Base-by-base conservation (phyloP, 441 rosid species). In the Breynia disticha region DNA sequence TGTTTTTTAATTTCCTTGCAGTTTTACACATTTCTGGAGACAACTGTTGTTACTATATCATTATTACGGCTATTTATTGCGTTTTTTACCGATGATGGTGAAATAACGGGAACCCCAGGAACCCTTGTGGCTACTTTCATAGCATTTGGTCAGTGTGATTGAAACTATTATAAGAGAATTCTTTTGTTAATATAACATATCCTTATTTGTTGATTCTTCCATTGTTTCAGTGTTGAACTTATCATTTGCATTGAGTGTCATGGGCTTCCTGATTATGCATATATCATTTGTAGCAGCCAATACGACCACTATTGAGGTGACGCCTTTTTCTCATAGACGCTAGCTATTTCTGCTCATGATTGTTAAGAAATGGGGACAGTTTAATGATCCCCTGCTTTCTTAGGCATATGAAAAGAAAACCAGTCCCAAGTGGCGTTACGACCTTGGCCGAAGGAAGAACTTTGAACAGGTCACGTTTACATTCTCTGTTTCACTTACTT, bases 231-330 rank as follows among this genome's bases (percentile, higher is more conserved):
- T 90, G 52, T 67, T 91, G 72, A 86, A 87, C 79, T 68, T 87
- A 52, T 84, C 98, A 57, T 91, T 91, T 55, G 82, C 82, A 19
- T 63, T 83, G 68, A 91, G 98, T 67, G 65, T 87, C 17, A 13
- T 90, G 74, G 96, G 98, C 67, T 87, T 91, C 80, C 71, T 87
- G 43, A 76, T 86, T 46, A 80, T 87, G 90, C 98, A 87, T 72
- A 54, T 83, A 45, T 57, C 81, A 24, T 63, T 91, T 56, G 88
- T 82, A 41, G 52, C 59, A 7, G 78, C 76, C 46, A 87, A 91
- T 68, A 82, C 81, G 32, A 75, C 96, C 24, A 87, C 95, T 49
- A 85, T 91, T 67, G 96, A 91, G 96, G 98, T 87, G 72, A 65
- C 57, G 32, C 44, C 20, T 61, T 61, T 50, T 35, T 19, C 61